These are phyloP conservation scores for Plenodomus lindquistii DNA, from an alignment of 2,329 filamentous ascomycete genomes.

Conservation along the genomic window DNA sequence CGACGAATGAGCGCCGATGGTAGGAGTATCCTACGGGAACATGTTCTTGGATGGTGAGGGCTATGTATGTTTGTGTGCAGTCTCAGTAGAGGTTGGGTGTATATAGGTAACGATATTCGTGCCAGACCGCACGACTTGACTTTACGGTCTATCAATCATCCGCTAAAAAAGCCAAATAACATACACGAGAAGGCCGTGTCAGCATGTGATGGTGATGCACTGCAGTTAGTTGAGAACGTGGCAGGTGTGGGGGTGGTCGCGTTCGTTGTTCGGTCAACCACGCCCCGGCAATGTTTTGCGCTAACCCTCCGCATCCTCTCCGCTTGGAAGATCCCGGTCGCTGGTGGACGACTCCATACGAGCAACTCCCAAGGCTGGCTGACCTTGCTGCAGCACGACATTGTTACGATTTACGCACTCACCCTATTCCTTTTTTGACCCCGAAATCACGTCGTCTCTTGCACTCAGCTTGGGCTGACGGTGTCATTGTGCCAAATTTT, in stretches of 20 bases:
- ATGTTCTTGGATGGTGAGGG: slow-evolving; percentile 1
- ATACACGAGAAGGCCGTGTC: too few species aligned
- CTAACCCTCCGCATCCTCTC: not conserved
- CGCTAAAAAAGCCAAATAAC: too few species aligned
- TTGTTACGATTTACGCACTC: not conserved
- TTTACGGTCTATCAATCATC: too few species aligned
- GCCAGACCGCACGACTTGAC: too few species aligned
- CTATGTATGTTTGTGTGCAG: too few species aligned
- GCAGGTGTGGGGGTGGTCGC: not conserved
- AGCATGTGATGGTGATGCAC: not conserved
- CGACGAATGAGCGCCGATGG: not conserved
- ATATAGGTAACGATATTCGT: too few species aligned
- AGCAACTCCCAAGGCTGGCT: not conserved
- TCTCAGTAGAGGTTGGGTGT: too few species aligned
- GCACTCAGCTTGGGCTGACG: not conserved
- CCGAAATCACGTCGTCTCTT: not conserved
- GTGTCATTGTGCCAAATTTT: not conserved
- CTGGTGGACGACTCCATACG: not conserved
- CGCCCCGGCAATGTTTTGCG: not conserved
- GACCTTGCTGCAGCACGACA: not conserved
- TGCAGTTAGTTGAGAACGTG: not conserved
- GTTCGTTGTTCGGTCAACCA: not conserved
- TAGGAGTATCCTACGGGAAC: slow-evolving; percentile 1
- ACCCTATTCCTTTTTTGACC: not conserved
- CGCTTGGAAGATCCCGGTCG: not conserved